A percentile compares a stretch with the other conserved stretches of the same genome.
Evolutionary conservation across 106 monocot species (phyloP).

Genomic region (Allium cepa): DNA sequence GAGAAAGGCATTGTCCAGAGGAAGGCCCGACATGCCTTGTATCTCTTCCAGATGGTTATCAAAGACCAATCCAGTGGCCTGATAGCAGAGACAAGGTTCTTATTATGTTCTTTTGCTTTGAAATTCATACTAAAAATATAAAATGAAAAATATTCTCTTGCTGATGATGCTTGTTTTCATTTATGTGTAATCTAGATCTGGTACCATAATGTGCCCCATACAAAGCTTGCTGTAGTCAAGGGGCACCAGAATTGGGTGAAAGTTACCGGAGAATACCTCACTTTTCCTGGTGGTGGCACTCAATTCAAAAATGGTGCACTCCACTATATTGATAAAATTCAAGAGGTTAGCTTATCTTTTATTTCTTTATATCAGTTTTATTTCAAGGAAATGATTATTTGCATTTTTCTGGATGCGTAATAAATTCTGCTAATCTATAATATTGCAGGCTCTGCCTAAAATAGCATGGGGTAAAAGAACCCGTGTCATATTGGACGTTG

Average conservation of each 20-base stretch:
- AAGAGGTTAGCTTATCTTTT: slow-evolving; percentile 39
- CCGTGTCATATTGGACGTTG: slow-evolving; percentile 79
- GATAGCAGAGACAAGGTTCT: slow-evolving; percentile 78
- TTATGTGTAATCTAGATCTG: slow-evolving; percentile 47
- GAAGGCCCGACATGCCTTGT: slow-evolving; percentile 76
- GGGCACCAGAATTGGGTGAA: slow-evolving; percentile 99
- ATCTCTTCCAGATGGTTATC: slow-evolving; percentile 70
- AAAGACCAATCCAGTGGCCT: slow-evolving; percentile 65
- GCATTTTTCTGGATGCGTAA: not conserved
- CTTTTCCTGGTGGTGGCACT: slow-evolving; percentile 97
- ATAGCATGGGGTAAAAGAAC: slow-evolving; percentile 73
- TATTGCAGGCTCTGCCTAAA: slow-evolving; percentile 51
- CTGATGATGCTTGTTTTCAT: not conserved
- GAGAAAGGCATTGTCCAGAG: slow-evolving; percentile 92
- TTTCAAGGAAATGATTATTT: not conserved
- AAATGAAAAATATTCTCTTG: too few species aligned
- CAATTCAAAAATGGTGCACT: slow-evolving; percentile 93
- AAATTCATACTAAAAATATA: too few species aligned
- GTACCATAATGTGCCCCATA: slow-evolving; percentile 91
- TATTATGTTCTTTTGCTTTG: not conserved
- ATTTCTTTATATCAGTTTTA: not conserved
- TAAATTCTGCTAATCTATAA: not conserved
- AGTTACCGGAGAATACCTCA: slow-evolving; percentile 75
- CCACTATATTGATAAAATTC: slow-evolving; percentile 85
- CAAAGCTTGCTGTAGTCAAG: slow-evolving; percentile 59